A percentile compares a stretch with the other conserved stretches of the same genome.
Conservation (phyloP, 495 filamentous ascomycete genomes). For the Pseudoneurospora amorphoporcata region DNA sequence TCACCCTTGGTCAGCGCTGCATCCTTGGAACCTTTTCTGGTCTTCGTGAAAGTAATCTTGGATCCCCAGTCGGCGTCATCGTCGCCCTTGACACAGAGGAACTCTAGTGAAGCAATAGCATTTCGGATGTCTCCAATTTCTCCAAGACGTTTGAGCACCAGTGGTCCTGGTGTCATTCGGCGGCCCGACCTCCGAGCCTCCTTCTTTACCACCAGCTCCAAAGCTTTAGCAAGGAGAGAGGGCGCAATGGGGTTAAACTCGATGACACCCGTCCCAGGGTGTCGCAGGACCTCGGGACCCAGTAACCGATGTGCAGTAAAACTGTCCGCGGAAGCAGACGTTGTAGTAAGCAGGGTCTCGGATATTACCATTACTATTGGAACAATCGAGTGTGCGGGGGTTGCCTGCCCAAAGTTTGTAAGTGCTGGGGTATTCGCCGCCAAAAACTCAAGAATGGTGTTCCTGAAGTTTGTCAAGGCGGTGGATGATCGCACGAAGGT, state of each 20-base stretch:
- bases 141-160: constrained; percentile 61
- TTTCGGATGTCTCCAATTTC: constrained; percentile 87
- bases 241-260: constrained; percentile 90
- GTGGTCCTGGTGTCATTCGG: constrained; percentile 54
- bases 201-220: constrained; percentile 69
- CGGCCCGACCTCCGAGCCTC: constrained; percentile 63
- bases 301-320: constrained; percentile 85
- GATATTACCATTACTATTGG: constrained; percentile 86
- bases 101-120: constrained; percentile 81
- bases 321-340: constrained; percentile 67
- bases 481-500: constrained; percentile 59
- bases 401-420: constrained; percentile 20
- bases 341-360: constrained; percentile 70
- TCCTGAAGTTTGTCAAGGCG: constrained; percentile 61
- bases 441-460: constrained; percentile 63
- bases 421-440: constrained; percentile 45
- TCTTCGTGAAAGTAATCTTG: constrained; percentile 49
- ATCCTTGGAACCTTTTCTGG: constrained; percentile 46
- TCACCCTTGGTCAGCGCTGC: constrained; percentile 58
- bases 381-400: constrained; percentile 35
- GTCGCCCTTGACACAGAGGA: constrained; percentile 72
- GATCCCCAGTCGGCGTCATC: constrained; percentile 55
- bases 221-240: constrained; percentile 73
- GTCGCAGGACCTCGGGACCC: constrained; percentile 70
- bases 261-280: constrained; percentile 64